Percentiles rank a stretch among this genome's conserved stretches.
These are phyloP conservation scores for Bathelium albidoporum DNA, from an alignment of 495 filamentous ascomycete species.

Conservation along the genomic window DNA sequence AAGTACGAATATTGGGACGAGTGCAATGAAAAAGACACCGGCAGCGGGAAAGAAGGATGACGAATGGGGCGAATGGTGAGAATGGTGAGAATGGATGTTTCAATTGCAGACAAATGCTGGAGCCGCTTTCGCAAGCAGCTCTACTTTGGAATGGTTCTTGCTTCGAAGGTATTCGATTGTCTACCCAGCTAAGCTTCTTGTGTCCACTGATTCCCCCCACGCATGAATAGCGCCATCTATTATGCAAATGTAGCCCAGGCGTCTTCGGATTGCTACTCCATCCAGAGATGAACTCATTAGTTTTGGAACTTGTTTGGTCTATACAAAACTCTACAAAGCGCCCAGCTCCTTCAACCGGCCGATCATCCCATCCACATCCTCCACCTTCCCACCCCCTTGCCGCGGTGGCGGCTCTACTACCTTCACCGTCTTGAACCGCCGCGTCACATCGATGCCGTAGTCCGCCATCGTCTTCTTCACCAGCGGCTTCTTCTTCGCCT, in stretches of 20 bases:
- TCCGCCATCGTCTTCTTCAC: constrained; percentile 82
- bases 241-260: neutral
- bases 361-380: constrained; percentile 89
- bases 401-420: constrained; percentile 74
- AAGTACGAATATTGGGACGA: constrained; percentile 49
- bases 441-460: constrained; percentile 61
- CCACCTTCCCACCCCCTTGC: constrained; percentile 91
- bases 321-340: constrained; percentile 51
- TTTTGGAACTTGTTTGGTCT: neutral
- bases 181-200: too few relatives aligned
- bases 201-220: too few relatives aligned
- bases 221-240: neutral
- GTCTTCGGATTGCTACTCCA: neutral
- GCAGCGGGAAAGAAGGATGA: neutral
- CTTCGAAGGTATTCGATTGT: too few relatives aligned
- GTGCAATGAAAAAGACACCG: constrained; percentile 37
- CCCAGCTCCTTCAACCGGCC: constrained; percentile 90
- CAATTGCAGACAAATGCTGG: neutral
- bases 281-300: too few relatives aligned
- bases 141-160: too few relatives aligned
- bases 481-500: constrained; percentile 98
- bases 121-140: too few relatives aligned
- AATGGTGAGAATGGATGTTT: neutral
- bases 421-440: constrained; percentile 75
- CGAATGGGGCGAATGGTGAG: neutral